Base-by-base conservation (phyloP, 768 basidiomycete genomes). In the Tubosaeta sp. region DNA sequence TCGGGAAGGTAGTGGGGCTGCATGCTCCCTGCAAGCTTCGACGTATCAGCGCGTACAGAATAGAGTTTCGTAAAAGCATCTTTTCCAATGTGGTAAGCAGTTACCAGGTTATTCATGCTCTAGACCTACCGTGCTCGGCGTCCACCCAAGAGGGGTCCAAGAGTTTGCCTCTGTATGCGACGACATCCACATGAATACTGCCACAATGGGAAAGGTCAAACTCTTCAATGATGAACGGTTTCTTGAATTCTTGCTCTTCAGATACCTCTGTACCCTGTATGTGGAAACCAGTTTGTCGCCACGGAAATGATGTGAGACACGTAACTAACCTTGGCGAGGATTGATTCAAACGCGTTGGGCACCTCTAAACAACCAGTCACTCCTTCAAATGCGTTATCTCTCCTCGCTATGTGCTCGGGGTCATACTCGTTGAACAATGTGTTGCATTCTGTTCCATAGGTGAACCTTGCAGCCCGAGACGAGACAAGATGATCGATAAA, bases 401-500 rank as follows among this genome's bases (percentile, higher is more conserved):
- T 35, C 34, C 34, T 35, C 14, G 34, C 34, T n/a, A 35, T 6
- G 34, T 35, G 34, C 34, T 35, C 34, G 16, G 34, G 14, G 34
- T 35, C 34, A 35, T n/a, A 16, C 16, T 35, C 34, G 16, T 35
- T 35, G 34, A 16, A 35, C 34, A 35, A n/a, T 16, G 34, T 14
- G 34, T 35, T 35, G 34, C 34, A 35, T 39, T 70, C 53, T 12
- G 67, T 58, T 3, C 74, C 74, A 33, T 74, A 76, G 0, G 74
- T 75, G 48, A 66, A 57, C 47, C 69, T 74, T 6, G 78, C 68
- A 1, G 79, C 67, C 33, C 79, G 72, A 12, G 68, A 66, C 0
- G 70, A 65, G 11, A 81, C 78, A n/a, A 72, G 71, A 52, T 74
- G 74, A 43, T 80, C 75, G 2, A 81, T 50, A 32, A 65, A 67